These are phyloP conservation scores for Kondoa subrosea DNA, from an alignment of 768 basidiomycete species.

Conservation along the genomic window DNA sequence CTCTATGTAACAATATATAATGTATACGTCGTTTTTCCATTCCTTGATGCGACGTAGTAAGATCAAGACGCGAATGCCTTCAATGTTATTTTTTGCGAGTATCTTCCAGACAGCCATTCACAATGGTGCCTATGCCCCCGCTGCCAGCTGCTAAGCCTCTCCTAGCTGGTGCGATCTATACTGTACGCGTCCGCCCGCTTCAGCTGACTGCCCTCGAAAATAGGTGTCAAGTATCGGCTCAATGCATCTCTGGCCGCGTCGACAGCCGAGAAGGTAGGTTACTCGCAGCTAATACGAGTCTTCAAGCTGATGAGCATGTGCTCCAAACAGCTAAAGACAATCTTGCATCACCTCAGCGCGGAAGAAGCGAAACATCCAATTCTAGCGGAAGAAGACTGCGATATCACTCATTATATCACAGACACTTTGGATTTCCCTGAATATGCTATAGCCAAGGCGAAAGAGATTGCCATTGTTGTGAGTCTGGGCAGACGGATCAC, in stretches of 20 bases:
- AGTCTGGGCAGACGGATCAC: constrained; percentile 3
- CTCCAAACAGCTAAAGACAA: neutral
- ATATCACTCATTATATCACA: constrained; percentile 45
- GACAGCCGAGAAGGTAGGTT: neutral
- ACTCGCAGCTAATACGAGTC: neutral
- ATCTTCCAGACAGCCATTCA: no score
- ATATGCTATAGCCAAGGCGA: constrained; percentile 36
- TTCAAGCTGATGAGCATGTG: neutral
- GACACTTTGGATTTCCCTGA: constrained; percentile 45
- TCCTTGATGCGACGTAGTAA: no score
- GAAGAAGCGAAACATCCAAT: neutral
- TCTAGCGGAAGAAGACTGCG: constrained; percentile 3
- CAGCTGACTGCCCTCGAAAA: neutral
- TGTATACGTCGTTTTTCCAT: no score
- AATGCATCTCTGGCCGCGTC: neutral
- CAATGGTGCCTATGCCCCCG: no score
- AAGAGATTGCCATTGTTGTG: constrained; percentile 5
- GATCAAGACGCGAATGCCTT: no score
- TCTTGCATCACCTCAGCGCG: neutral
- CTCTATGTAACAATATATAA: no score
- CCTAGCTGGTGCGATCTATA: no score
- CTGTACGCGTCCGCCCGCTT: no score
- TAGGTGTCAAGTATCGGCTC: neutral
- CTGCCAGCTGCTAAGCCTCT: no score
- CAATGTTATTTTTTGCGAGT: no score